Conservation (phyloP, 495 filamentous ascomycete genomes). For the Sordaria brevicollis region DNA sequence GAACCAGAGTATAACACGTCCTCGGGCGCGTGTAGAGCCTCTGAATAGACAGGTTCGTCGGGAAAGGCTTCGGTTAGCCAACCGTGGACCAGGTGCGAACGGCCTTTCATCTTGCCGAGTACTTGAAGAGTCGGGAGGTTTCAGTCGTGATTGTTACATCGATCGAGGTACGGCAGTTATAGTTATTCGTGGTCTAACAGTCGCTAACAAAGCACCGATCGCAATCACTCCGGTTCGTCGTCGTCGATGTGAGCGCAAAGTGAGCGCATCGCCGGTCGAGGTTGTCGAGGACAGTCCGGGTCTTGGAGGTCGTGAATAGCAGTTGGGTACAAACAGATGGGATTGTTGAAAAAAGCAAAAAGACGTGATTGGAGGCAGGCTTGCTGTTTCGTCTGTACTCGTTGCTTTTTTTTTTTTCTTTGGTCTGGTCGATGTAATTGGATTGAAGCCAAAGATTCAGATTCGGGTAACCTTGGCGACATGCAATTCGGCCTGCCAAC, state of each 20-base stretch:
- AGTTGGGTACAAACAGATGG: neutral
- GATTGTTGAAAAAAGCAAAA: neutral
- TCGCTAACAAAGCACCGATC: neutral
- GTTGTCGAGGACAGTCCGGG: neutral
- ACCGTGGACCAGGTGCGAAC: neutral
- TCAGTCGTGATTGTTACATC: neutral
- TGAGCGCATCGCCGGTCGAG: neutral
- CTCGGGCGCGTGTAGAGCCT: constrained; percentile 25
- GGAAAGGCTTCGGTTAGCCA: constrained; percentile 12
- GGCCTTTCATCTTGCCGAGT: neutral
- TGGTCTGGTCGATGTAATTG: neutral
- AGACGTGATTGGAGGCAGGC: neutral
- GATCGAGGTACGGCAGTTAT: neutral
- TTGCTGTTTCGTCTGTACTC: neutral
- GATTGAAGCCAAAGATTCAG: neutral
- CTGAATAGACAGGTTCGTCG: constrained; percentile 33
- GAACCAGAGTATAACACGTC: constrained; percentile 42
- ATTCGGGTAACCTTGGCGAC: neutral
- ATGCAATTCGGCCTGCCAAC: neutral
- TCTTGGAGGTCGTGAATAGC: neutral
- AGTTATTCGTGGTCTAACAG: neutral
- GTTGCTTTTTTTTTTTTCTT: neutral
- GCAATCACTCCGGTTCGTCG: neutral
- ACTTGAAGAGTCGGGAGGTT: neutral
- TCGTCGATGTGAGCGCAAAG: neutral